These are phyloP conservation scores for Pleurotus sapidus DNA, from an alignment of 768 basidiomycete species.

Conservation along the genomic window DNA sequence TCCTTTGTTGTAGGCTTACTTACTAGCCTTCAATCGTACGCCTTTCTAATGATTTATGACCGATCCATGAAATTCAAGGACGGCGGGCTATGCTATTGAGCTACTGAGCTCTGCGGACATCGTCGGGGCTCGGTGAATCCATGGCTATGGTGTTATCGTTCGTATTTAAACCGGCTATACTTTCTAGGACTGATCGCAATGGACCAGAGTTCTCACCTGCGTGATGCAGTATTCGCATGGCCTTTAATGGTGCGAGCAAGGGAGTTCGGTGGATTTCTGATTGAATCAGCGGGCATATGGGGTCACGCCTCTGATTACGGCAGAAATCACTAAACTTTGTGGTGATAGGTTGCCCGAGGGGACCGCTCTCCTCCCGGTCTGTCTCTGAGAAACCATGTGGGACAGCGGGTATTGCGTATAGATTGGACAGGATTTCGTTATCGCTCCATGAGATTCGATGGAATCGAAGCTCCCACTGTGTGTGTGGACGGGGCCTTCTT, in stretches of 20 bases:
- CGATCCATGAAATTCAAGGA: too few species aligned
- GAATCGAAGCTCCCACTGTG: conserved; percentile 4
- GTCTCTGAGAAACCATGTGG: conserved; percentile 2
- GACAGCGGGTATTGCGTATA: conserved; percentile 1
- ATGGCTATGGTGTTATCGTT: too few species aligned
- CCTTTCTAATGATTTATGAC: not conserved
- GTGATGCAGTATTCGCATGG: not conserved
- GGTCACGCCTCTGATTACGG: too few species aligned
- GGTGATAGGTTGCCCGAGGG: too few species aligned
- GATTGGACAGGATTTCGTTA: conserved; percentile 5
- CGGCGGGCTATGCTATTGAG: too few species aligned
- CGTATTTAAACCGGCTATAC: too few species aligned
- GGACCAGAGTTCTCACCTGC: not conserved
- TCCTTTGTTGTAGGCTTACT: not conserved
- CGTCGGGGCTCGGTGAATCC: too few species aligned
- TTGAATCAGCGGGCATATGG: too few species aligned
- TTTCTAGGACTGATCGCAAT: not conserved
- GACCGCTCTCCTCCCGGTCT: not conserved
- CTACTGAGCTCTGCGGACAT: too few species aligned
- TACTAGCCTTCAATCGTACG: not conserved
- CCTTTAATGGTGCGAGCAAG: not conserved
- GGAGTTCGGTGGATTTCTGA: too few species aligned
- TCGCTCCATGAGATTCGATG: conserved; percentile 7
- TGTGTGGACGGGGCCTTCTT: conserved; percentile 5
- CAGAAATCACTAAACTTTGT: too few species aligned